Evolutionary conservation across 305 asterid species (phyloP).

Genomic region (Stenogyne calaminthoides): DNA sequence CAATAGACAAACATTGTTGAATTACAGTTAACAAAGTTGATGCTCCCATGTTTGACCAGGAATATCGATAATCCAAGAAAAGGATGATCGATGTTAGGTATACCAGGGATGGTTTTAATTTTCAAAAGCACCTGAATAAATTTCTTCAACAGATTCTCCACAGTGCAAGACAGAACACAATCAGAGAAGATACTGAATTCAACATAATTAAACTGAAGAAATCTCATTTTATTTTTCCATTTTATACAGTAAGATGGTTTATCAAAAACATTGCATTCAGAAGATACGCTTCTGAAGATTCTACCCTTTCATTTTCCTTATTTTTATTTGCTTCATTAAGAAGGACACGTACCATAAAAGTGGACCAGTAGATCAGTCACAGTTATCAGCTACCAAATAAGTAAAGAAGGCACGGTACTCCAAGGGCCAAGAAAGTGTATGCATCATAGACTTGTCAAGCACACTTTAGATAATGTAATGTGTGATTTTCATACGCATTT

Average conservation of each 20-base stretch:
- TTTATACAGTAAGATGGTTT: too few species aligned
- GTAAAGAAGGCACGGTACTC: constrained; percentile 2
- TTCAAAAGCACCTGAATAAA: constrained; percentile 76
- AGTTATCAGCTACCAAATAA: constrained; percentile 8
- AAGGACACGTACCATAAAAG: too few species aligned
- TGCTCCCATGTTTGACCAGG: too few species aligned
- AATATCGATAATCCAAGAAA: neutral
- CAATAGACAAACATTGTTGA: neutral
- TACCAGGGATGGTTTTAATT: constrained; percentile 25
- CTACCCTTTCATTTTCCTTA: constrained; percentile 8
- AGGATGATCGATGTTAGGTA: constrained; percentile 12
- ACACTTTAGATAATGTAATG: neutral
- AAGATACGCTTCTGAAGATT: constrained; percentile 21
- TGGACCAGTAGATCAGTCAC: constrained; percentile 11
- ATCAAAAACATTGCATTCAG: constrained; percentile 2
- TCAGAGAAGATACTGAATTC: constrained; percentile 19
- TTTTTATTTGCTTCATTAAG: constrained; percentile 7
- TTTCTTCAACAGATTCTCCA: too few species aligned
- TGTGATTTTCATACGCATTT: constrained; percentile 5
- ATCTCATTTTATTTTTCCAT: neutral
- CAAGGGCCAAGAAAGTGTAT: constrained; percentile 16
- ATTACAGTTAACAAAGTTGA: neutral
- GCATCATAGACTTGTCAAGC: constrained; percentile 13
- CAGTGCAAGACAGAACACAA: too few species aligned
- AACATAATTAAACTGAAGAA: constrained; percentile 7